phyloP scores from a whole-genome alignment of 2,329 filamentous ascomycete genomes.

The Pezicula carpinea region DNA sequence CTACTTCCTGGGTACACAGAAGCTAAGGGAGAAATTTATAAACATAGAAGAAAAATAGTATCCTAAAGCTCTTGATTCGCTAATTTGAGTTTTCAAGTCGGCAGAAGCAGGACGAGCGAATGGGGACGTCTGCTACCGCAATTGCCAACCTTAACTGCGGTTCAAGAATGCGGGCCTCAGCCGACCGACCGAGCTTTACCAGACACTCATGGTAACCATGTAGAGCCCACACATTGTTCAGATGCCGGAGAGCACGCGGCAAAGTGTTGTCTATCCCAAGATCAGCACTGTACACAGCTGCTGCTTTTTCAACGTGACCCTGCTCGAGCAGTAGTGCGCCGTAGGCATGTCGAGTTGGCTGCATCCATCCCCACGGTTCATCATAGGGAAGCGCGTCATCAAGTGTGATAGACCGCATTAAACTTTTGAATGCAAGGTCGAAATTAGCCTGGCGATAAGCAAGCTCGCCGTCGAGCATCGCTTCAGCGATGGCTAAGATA shows the following conservation, averaged over 20 bases:
- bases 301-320: conserved; percentile 50
- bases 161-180: conserved; percentile 42
- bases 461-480: conserved; percentile 71
- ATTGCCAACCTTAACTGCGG: conserved; percentile 47
- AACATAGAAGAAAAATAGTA: too few relatives aligned
- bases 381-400: conserved; percentile 65
- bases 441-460: conserved; percentile 61
- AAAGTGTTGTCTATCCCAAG: conserved; percentile 55
- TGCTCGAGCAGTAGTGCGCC: conserved; percentile 67
- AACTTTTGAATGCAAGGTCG: conserved; percentile 52
- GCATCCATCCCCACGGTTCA: conserved; percentile 80
- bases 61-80: too few relatives aligned
- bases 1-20: too few relatives aligned
- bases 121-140: conserved; percentile 53
- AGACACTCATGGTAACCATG: conserved; percentile 72
- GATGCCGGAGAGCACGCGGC: conserved; percentile 61
- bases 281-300: conserved; percentile 55
- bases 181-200: conserved; percentile 42
- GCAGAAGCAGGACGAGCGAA: conserved; percentile 57
- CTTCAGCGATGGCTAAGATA: conserved; percentile 55
- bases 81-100: conserved; percentile 16
- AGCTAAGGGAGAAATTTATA: too few relatives aligned
- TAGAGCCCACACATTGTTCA: conserved; percentile 71
- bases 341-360: conserved; percentile 66
- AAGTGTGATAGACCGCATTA: conserved; percentile 51